Conservation (phyloP, 2,329 filamentous ascomycete genomes). For the Fusarium xyrophilum region DNA sequence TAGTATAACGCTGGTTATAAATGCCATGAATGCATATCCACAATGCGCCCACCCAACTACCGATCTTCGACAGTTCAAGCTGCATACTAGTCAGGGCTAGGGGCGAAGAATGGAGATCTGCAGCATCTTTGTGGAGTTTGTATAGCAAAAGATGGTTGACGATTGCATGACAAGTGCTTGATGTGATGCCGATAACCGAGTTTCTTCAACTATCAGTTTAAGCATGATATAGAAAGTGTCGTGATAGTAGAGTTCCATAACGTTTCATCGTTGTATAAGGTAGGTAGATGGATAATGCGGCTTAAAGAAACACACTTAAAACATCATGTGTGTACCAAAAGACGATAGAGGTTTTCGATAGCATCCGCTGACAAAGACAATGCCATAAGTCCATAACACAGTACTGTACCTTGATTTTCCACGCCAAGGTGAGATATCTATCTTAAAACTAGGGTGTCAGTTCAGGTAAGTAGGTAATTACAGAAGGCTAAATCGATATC, state of each 20-base stretch:
- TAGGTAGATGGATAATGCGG: neutral
- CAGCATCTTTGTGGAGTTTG: neutral
- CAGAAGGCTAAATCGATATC: too few relatives aligned
- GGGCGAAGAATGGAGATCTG: conserved; percentile 12
- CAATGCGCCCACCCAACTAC: conserved; percentile 4
- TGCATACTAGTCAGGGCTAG: neutral
- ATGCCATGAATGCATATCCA: neutral
- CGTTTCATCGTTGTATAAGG: neutral
- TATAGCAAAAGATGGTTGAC: neutral
- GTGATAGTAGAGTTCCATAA: neutral
- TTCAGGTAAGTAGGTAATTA: conserved; percentile 9
- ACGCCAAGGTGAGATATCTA: conserved; percentile 5
- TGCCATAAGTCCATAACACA: neutral
- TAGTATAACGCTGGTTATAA: neutral
- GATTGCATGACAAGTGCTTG: neutral
- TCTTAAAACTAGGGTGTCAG: conserved; percentile 7
- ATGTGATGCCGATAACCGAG: conserved; percentile 11
- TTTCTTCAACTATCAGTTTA: neutral
- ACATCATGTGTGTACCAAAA: neutral
- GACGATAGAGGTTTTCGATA: neutral
- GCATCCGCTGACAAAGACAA: neutral
- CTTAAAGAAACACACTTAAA: neutral
- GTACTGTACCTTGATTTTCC: neutral
- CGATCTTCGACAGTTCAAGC: conserved; percentile 12
- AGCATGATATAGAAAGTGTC: neutral